Conservation (phyloP, 495 filamentous ascomycete genomes). For the Aspergillus carlsbadensis region DNA sequence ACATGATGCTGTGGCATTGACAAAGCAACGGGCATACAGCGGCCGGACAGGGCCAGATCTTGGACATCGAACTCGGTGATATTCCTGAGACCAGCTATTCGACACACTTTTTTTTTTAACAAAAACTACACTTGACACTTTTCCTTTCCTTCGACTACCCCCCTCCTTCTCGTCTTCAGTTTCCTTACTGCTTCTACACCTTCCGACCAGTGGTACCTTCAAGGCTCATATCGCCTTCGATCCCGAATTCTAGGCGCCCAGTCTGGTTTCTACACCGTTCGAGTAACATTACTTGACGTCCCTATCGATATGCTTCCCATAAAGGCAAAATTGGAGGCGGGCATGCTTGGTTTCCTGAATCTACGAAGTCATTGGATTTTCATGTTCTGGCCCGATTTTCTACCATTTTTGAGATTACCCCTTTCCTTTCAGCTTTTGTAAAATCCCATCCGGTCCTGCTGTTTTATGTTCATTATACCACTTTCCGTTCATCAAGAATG, state of each 20-base stretch:
- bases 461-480: slow-evolving; percentile 24
- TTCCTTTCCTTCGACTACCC: background rate
- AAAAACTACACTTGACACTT: background rate
- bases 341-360: background rate
- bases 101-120: background rate
- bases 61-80: slow-evolving; percentile 36
- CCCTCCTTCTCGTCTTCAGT: background rate
- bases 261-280: background rate
- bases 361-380: slow-evolving; percentile 7
- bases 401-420: slow-evolving; percentile 3
- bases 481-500: slow-evolving; percentile 16
- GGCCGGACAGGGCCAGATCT: slow-evolving; percentile 35
- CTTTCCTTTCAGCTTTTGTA: slow-evolving; percentile 10
- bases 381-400: slow-evolving; percentile 2
- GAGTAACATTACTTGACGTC: background rate
- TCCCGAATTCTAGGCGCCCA: background rate
- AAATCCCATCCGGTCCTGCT: background rate
- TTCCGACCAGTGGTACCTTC: background rate
- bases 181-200: background rate
- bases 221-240: background rate
- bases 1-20: slow-evolving; percentile 22
- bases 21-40: slow-evolving; percentile 26
- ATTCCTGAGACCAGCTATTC: background rate
- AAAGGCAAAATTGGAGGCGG: background rate
- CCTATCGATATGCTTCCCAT: background rate